Percentiles rank a stretch among this genome's conserved stretches.
phyloP scores from a whole-genome alignment of 1,284 basidiomycete species.

The Trametes versicolor region DNA sequence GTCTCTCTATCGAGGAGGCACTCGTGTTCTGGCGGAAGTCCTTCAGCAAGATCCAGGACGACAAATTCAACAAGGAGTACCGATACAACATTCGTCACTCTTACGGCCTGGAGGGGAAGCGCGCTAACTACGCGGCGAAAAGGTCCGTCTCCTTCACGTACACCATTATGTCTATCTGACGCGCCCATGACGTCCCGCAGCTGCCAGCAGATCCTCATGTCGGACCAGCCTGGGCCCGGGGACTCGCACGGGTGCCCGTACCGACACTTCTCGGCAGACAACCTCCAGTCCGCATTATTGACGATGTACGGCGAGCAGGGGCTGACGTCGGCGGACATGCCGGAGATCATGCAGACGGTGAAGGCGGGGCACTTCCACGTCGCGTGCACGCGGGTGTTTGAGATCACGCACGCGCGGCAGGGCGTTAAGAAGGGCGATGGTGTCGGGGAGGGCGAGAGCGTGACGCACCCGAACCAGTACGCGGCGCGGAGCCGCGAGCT shows the following conservation, averaged over 20 bases:
- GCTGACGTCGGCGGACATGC: constrained; percentile 72
- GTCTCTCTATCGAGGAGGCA: constrained; percentile 95
- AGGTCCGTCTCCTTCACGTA: constrained; percentile 59
- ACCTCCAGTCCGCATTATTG: constrained; percentile 83
- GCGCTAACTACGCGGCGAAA: constrained; percentile 94
- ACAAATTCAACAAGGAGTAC: constrained; percentile 99
- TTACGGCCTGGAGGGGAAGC: constrained; percentile 94
- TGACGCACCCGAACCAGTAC: constrained; percentile 95
- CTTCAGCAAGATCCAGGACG: constrained; percentile 85
- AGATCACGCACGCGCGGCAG: constrained; percentile 84
- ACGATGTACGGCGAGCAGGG: constrained; percentile 78
- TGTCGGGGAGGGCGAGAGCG: constrained; percentile 87
- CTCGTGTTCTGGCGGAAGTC: constrained; percentile 93
- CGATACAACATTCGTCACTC: constrained; percentile 97
- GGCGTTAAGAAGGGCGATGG: constrained; percentile 93
- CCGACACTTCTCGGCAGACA: constrained; percentile 89
- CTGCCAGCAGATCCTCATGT: constrained; percentile 90
- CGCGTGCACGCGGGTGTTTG: constrained; percentile 97
- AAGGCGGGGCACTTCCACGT: constrained; percentile 92
- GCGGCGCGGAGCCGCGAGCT: constrained; percentile 76
- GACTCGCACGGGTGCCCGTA: constrained; percentile 96
- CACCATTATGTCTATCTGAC: constrained; percentile 9
- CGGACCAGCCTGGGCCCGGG: constrained; percentile 76
- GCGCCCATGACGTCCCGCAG: constrained; percentile 52
- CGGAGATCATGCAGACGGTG: constrained; percentile 89